A percentile compares a stretch with the other conserved stretches of the same genome.
phyloP scores from a whole-genome alignment of 73 alveolate species.

The Stentor roeselii region DNA sequence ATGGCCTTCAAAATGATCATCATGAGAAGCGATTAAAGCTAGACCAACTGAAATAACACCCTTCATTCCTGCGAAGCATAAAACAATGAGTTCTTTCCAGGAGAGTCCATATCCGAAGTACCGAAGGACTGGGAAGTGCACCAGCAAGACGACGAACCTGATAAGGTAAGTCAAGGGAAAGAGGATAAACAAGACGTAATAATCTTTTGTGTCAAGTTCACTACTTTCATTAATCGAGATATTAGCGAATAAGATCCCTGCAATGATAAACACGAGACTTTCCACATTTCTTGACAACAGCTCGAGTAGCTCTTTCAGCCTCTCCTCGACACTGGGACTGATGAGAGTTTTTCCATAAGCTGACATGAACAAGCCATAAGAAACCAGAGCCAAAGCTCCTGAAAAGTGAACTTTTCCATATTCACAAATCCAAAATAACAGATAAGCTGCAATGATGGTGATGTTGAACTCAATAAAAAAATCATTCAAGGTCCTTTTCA shows the following conservation, averaged over 20 bases:
- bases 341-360: slow-evolving; percentile 35
- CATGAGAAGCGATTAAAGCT: slow-evolving; percentile 34
- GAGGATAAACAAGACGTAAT: slow-evolving; percentile 34
- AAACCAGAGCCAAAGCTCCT: slow-evolving; percentile 44
- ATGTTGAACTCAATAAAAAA: slow-evolving; percentile 37
- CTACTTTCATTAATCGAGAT: slow-evolving; percentile 20
- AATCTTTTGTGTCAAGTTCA: slow-evolving; percentile 24
- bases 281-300: slow-evolving; percentile 26
- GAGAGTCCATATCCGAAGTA: slow-evolving; percentile 41
- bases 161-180: slow-evolving; percentile 32
- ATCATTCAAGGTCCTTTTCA: slow-evolving; percentile 41
- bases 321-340: slow-evolving; percentile 26
- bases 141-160: slow-evolving; percentile 10
- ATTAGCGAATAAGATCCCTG: slow-evolving; percentile 35
- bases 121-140: slow-evolving; percentile 28
- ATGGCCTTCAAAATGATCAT: not conserved
- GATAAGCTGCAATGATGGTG: slow-evolving; percentile 34
- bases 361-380: slow-evolving; percentile 45
- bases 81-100: slow-evolving; percentile 20
- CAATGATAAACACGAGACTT: slow-evolving; percentile 32
- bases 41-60: slow-evolving; percentile 46
- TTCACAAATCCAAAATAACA: slow-evolving; percentile 40
- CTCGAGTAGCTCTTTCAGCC: slow-evolving; percentile 28
- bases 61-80: slow-evolving; percentile 37
- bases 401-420: slow-evolving; percentile 15